Percentiles rank a stretch among this genome's conserved stretches.
Conservation (phyloP, 208 protist species). For the Naegleria gruberi region DNA sequence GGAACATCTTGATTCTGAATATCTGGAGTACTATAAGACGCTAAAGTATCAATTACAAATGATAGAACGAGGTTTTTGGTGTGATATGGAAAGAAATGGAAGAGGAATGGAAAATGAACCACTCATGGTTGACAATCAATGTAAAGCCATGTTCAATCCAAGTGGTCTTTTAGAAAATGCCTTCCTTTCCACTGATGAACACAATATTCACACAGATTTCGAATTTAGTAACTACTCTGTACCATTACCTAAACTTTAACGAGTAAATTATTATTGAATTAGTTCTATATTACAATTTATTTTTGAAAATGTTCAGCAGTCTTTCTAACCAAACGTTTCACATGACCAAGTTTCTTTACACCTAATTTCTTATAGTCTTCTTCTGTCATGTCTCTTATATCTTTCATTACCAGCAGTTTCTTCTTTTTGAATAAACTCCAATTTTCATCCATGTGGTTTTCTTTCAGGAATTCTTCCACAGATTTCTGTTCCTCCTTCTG, state of each 20-base stretch:
- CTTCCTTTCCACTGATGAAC: background rate
- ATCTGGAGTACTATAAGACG: background rate
- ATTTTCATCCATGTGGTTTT: background rate
- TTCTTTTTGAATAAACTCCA: background rate
- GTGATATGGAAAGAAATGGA: background rate
- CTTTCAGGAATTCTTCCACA: background rate
- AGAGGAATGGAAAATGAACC: background rate
- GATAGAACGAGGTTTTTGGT: background rate
- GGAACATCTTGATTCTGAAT: background rate
- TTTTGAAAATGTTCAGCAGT: background rate
- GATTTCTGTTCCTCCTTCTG: background rate
- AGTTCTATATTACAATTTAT: no score
- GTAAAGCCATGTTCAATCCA: background rate
- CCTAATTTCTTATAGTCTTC: background rate
- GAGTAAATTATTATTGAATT: no score
- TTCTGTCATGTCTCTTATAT: background rate
- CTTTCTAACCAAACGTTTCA: background rate
- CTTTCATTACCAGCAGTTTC: background rate
- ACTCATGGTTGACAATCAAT: background rate
- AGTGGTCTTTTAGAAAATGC: background rate
- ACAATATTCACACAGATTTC: background rate
- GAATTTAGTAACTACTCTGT: background rate
- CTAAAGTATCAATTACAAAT: background rate
- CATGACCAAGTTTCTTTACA: background rate
- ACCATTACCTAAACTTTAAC: background rate